A percentile compares a stretch with the other conserved stretches of the same genome.
These are phyloP conservation scores for Solanum chmielewskii DNA, from an alignment of 257 asterid species.

Conservation along the genomic window DNA sequence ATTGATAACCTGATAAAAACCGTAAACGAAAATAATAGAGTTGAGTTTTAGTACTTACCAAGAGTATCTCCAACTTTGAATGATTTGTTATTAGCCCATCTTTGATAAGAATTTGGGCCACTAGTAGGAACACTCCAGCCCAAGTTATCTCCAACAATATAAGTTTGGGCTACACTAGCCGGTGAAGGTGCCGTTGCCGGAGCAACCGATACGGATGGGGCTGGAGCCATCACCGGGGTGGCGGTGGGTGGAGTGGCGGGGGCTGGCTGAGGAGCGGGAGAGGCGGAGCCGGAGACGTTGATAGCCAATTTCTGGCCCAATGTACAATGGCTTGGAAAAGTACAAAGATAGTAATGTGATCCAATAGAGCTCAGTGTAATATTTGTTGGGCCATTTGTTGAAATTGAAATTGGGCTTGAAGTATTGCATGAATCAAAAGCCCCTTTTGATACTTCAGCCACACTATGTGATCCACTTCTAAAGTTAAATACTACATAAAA, in stretches of 20 bases:
- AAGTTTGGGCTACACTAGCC: constrained; percentile 15
- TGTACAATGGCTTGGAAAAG: constrained; percentile 29
- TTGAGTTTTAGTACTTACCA: constrained; percentile 18
- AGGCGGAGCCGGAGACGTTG: constrained; percentile 32
- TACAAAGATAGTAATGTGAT: constrained; percentile 48
- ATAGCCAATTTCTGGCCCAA: constrained; percentile 50
- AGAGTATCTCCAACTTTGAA: constrained; percentile 56
- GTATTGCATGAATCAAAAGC: constrained; percentile 40
- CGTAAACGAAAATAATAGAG: background rate
- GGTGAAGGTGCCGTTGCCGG: constrained; percentile 20
- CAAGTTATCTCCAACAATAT: constrained; percentile 44
- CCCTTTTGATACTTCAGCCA: constrained; percentile 40
- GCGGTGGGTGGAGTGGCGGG: background rate
- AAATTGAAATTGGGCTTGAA: constrained; percentile 26
- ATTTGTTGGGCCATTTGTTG: constrained; percentile 35
- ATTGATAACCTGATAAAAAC: background rate
- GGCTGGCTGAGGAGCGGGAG: constrained; percentile 14
- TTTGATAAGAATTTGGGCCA: constrained; percentile 35
- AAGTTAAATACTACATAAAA: constrained; percentile 53
- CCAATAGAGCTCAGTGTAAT: constrained; percentile 39
- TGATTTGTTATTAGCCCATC: constrained; percentile 41
- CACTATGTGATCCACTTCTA: constrained; percentile 26
- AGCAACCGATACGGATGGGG: constrained; percentile 6
- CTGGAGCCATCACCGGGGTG: constrained; percentile 8
- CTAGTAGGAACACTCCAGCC: constrained; percentile 61